Evolutionary conservation across 441 rosid species (phyloP).

Genomic region (Flueggea neowawraea): DNA sequence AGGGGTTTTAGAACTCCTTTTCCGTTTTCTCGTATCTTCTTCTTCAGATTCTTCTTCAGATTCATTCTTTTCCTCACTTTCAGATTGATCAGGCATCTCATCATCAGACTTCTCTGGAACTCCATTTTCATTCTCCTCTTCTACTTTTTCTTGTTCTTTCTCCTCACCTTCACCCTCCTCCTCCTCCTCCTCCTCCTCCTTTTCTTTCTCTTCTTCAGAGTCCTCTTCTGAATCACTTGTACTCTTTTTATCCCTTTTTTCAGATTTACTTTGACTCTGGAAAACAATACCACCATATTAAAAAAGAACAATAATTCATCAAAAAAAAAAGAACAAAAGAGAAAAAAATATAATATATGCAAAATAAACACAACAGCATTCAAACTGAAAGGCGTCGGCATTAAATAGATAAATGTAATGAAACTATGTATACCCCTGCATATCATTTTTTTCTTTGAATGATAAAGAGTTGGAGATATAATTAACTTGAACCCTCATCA

Average conservation of each 20-base stretch:
- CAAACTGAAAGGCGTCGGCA: not conserved
- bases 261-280: constrained; percentile 59
- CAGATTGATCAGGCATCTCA: constrained; percentile 55
- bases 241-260: constrained; percentile 39
- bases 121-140: constrained; percentile 65
- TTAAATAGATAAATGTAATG: too few relatives aligned
- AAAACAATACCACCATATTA: constrained; percentile 8
- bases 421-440: too few relatives aligned
- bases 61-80: constrained; percentile 67
- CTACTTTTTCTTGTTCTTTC: constrained; percentile 38
- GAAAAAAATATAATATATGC: not conserved
- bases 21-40: constrained; percentile 53
- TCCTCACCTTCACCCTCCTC: constrained; percentile 24
- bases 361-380: not conserved
- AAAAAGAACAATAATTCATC: not conserved
- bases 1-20: constrained; percentile 33
- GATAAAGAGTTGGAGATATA: too few relatives aligned
- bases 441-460: too few relatives aligned
- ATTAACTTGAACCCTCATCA: too few relatives aligned
- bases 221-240: constrained; percentile 48
- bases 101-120: constrained; percentile 63
- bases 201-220: constrained; percentile 38
- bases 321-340: not conserved
- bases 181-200: constrained; percentile 17
- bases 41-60: constrained; percentile 82